Evolutionary conservation across 108 stramenopile species (phyloP), one percentile per base, ranked within the genome.

Genomic region (Skeletonema tropicum): DNA sequence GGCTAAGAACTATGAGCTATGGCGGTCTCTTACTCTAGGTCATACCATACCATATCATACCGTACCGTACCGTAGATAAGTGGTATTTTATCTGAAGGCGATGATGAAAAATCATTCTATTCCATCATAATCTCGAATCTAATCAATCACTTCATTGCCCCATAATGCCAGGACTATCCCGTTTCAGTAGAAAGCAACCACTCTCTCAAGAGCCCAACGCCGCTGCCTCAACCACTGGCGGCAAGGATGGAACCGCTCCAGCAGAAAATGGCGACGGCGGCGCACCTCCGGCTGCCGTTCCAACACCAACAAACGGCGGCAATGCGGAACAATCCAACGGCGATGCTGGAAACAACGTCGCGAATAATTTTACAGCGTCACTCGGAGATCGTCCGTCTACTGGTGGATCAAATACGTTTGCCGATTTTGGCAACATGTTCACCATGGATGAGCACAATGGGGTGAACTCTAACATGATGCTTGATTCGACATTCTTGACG

Each of bases 231-330:
- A 25, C 52, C 19, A 10, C 52, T 10, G 52, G 52, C 0, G 52
- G 9, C 52, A 23, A 23, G 52, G 52, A 21, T 55, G 42, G 42
- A 45, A 21, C 52, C 1, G 2, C 52, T 55, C 52, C 52, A 23
- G 52, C 52, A 55, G 52, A 9, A 23, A 55, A 55, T 23, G 52
- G 52, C 52, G 52, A 55, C 52, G 52, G 52, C 52, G 52, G 52
- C 9, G 52, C 52, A 55, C 23, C 19, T 25, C 52, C 23, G 15
- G 17, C 52, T 10, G 1, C 52, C 52, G 38, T 2, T 21, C 52
- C 52, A 55, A 55, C 23, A n/a, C 52, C 52, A 55, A 55, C 23
- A n/a, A 15, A 17, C 52, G 23, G 19, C 52, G 23, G 19, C 23
- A 55, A 55, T 45, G 42, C 42, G 42, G 42, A 45, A 45, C 42